Percentiles rank a stretch among this genome's conserved stretches.
These are phyloP conservation scores for Aethionema arabicum DNA, from an alignment of 345 rosid genomes.

Conservation along the genomic window DNA sequence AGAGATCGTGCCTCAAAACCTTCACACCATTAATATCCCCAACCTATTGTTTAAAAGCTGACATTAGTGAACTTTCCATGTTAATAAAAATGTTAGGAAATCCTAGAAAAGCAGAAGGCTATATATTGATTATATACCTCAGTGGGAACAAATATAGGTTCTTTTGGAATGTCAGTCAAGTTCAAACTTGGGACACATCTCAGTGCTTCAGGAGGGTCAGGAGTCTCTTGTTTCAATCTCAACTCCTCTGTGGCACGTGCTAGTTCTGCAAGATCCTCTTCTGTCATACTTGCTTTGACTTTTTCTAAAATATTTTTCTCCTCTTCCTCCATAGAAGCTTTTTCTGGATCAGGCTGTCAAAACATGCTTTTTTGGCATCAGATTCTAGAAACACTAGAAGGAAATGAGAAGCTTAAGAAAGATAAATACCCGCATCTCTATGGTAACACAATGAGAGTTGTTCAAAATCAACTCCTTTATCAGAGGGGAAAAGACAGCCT, in stretches of 20 bases:
- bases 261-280: slow-evolving; percentile 91
- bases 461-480: slow-evolving; percentile 81
- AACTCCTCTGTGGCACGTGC: slow-evolving; percentile 84
- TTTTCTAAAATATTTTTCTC: slow-evolving; percentile 72
- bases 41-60: slow-evolving; percentile 45
- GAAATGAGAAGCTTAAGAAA: slow-evolving; percentile 15
- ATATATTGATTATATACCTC: slow-evolving; percentile 58
- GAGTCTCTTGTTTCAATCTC: slow-evolving; percentile 89
- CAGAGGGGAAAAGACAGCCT: slow-evolving; percentile 91
- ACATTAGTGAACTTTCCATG: slow-evolving; percentile 28
- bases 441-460: slow-evolving; percentile 81
- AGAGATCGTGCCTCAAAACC: slow-evolving; percentile 87
- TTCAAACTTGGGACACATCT: slow-evolving; percentile 78
- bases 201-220: slow-evolving; percentile 92
- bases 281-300: slow-evolving; percentile 76
- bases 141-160: slow-evolving; percentile 68
- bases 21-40: slow-evolving; percentile 84
- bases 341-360: slow-evolving; percentile 90
- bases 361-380: slow-evolving; percentile 28
- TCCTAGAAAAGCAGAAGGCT: slow-evolving; percentile 17
- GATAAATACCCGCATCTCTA: slow-evolving; percentile 84
- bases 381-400: slow-evolving; percentile 12
- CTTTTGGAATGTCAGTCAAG: slow-evolving; percentile 80
- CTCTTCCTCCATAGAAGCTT: slow-evolving; percentile 78
- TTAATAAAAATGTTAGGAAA: slow-evolving; percentile 21